A percentile compares a stretch with the other conserved stretches of the same genome.
These are phyloP conservation scores for Diplotaxis tenuifolia DNA, from an alignment of 345 rosid genomes.

Conservation along the genomic window DNA sequence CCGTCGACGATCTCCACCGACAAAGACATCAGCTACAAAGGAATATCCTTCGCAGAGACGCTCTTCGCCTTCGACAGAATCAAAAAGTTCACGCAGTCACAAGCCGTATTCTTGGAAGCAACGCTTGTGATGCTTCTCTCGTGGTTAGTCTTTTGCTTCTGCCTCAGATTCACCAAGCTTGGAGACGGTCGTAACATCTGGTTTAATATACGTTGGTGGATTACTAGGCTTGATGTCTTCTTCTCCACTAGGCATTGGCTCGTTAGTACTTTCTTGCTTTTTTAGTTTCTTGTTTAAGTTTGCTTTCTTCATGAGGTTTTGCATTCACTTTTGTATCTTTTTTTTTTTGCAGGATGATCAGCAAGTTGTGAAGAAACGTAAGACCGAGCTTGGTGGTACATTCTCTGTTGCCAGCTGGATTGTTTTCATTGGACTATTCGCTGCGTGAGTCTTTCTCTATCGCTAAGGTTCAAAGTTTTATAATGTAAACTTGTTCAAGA, in stretches of 20 bases:
- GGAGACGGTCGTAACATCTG: constrained; percentile 67
- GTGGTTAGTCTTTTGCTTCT: constrained; percentile 72
- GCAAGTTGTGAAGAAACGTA: constrained; percentile 67
- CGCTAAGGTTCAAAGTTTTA: not conserved
- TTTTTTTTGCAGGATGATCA: constrained; percentile 75
- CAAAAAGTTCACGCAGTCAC: constrained; percentile 78
- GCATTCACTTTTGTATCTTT: not conserved
- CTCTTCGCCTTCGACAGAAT: constrained; percentile 72
- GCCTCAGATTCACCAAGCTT: constrained; percentile 68
- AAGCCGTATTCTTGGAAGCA: constrained; percentile 92
- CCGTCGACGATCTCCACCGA: constrained; percentile 45
- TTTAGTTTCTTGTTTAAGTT: not conserved
- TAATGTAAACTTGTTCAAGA: not conserved
- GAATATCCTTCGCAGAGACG: constrained; percentile 55
- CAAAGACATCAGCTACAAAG: constrained; percentile 48
- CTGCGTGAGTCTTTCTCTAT: constrained; percentile 68
- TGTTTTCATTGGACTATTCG: constrained; percentile 80
- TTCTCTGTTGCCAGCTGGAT: constrained; percentile 96
- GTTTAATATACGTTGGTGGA: constrained; percentile 91
- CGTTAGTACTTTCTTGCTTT: constrained; percentile 41
- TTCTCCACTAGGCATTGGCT: constrained; percentile 96
- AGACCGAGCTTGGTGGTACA: constrained; percentile 92
- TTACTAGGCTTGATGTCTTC: constrained; percentile 83
- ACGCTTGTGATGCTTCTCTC: constrained; percentile 63
- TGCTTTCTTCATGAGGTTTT: not conserved